Evolutionary conservation across 208 protist species (phyloP), one percentile per base, ranked within the genome.

Genomic region (Porcisia deanei): DNA sequence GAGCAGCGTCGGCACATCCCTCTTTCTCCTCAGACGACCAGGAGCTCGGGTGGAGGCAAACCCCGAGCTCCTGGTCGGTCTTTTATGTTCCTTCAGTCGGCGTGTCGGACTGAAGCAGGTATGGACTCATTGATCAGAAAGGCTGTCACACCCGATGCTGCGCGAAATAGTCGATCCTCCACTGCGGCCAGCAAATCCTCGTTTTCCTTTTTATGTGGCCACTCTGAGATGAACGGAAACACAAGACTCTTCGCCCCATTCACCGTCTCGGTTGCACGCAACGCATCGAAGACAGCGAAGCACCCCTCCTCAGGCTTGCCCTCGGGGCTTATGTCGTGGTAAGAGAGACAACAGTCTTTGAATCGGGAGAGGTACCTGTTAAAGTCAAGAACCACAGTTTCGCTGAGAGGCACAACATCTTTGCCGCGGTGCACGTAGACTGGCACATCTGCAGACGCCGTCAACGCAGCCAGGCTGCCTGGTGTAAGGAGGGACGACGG

Each of bases 151-250:
- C 95, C 95, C 12, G 95, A 98, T 14, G 95, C 95, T 4, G 95
- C 93, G 49, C 95, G 92, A 71, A 97, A 97, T 1, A 98, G 80
- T 30, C 95, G 85, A 79, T 98, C 95, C 61, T 97, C 92, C 9
- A 98, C 90, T 12, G 95, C 93, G 4, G 61, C 88, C 43, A 96
- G 64, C 39, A 97, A 78, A 34, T 97, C 92, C 6, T 55, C 61
- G 59, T 92, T 80, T 3, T 71, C 80, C 3, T 41, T 58, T 34
- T 80, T 72, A 54, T 82, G 70, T 30, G 82, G 75, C 90, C 91
- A 97, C 74, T 94, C 92, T n/a, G 92, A 94, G 22, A 98, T 76
- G 43, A 96, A 82, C 1, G 95, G 95, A 65, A 98, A 95, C 5
- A 98, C 54, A 53, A 96, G 91, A 16, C 83, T 68, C 52, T 74